Evolutionary conservation across 805 yeast genomes (phyloP).

Genomic region (Yamadazyma sp.): DNA sequence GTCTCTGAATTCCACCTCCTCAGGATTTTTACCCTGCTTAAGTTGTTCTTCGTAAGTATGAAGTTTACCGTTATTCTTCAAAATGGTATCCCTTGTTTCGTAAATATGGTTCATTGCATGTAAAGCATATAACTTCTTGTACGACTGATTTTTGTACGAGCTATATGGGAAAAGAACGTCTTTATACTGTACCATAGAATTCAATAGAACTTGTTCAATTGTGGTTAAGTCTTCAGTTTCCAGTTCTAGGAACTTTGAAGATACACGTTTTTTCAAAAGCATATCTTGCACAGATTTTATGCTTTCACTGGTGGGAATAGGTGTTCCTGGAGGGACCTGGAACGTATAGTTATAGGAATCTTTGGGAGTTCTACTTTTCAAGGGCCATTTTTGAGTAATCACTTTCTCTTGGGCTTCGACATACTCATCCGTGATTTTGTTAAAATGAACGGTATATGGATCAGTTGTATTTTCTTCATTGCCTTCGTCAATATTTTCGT

Average conservation of each 20-base stretch:
- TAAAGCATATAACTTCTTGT: constrained; percentile 62
- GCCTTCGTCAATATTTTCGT: constrained; percentile 23
- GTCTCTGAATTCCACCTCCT: constrained; percentile 71
- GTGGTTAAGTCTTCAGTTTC: constrained; percentile 16
- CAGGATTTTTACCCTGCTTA: constrained; percentile 32
- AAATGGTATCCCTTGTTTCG: constrained; percentile 82
- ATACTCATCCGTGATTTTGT: constrained; percentile 43
- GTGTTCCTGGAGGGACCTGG: constrained; percentile 34
- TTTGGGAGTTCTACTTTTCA: constrained; percentile 18
- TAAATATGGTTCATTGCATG: constrained; percentile 81
- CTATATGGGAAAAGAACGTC: constrained; percentile 66
- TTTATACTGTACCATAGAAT: constrained; percentile 69
- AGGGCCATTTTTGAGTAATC: constrained; percentile 29
- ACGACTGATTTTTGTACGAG: constrained; percentile 47
- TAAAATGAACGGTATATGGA: constrained; percentile 79
- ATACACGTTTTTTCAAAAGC: constrained; percentile 31
- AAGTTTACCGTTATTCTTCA: constrained; percentile 70
- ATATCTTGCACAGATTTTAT: constrained; percentile 17
- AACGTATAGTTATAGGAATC: constrained; percentile 30
- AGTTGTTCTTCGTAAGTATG: constrained; percentile 41
- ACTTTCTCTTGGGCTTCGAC: constrained; percentile 27
- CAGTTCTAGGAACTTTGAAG: constrained; percentile 8
- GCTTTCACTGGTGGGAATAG: constrained; percentile 13
- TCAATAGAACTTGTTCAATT: constrained; percentile 54
- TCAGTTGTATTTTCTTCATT: constrained; percentile 50